These are phyloP conservation scores for Penicillium arizonense DNA, from an alignment of 495 filamentous ascomycete genomes.

Conservation along the genomic window DNA sequence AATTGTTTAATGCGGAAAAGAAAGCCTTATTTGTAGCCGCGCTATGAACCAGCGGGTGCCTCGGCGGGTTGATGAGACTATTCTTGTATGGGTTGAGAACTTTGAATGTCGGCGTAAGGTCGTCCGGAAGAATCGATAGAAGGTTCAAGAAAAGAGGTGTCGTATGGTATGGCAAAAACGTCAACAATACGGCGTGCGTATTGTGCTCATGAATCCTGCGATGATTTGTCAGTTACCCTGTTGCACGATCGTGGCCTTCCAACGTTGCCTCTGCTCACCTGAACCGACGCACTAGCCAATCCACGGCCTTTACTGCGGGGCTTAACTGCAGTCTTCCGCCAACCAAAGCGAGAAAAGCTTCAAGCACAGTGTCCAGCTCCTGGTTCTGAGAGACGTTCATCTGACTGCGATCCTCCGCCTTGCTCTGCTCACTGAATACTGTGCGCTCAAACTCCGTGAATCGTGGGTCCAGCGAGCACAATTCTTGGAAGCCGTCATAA, in stretches of 20 bases:
- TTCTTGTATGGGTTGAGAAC: constrained; percentile 83
- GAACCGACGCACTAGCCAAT: constrained; percentile 92
- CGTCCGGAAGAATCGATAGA: constrained; percentile 74
- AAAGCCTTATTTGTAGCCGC: constrained; percentile 70
- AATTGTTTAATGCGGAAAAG: constrained; percentile 67
- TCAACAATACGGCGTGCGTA: constrained; percentile 71
- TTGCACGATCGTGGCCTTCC: neutral
- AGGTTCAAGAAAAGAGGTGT: constrained; percentile 77
- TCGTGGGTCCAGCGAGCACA: constrained; percentile 78
- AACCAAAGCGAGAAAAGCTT: constrained; percentile 76
- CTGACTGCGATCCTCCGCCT: constrained; percentile 76
- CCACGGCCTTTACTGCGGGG: constrained; percentile 83
- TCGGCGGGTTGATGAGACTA: constrained; percentile 69
- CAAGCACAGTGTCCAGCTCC: constrained; percentile 72
- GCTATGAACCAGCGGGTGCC: constrained; percentile 75
- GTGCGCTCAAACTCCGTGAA: constrained; percentile 67
- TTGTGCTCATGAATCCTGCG: constrained; percentile 89
- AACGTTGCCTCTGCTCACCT: constrained; percentile 51
- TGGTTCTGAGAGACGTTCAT: constrained; percentile 79
- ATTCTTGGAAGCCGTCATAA: constrained; percentile 81
- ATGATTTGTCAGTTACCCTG: constrained; percentile 27
- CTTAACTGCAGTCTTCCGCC: constrained; percentile 74
- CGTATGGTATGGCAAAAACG: constrained; percentile 89
- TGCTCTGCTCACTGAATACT: constrained; percentile 90
- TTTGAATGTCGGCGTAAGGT: constrained; percentile 70